Evolutionary conservation across 2,329 filamentous ascomycete species (phyloP).

Genomic region (Xylariaceae sp.): DNA sequence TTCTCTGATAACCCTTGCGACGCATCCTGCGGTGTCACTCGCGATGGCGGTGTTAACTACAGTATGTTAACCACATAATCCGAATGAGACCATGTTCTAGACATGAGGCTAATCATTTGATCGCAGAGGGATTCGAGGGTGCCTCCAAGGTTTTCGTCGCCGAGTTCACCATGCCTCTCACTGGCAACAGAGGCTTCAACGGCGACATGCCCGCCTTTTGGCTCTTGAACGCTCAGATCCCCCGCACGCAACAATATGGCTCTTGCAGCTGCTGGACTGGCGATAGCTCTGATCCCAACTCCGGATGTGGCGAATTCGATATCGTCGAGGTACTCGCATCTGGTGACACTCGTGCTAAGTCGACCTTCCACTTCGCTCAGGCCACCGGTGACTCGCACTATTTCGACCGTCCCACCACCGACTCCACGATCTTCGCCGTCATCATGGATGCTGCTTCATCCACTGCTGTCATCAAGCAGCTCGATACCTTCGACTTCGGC

Average conservation of each 20-base stretch:
- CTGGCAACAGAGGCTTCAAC: slow-evolving; percentile 49
- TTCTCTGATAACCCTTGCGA: slow-evolving; percentile 41
- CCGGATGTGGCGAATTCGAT: slow-evolving; percentile 71
- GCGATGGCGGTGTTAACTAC: slow-evolving; percentile 42
- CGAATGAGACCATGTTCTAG: background rate
- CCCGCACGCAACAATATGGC: slow-evolving; percentile 66
- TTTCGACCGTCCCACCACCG: slow-evolving; percentile 60
- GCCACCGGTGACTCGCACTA: slow-evolving; percentile 67
- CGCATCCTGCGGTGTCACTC: slow-evolving; percentile 41
- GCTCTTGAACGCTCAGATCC: slow-evolving; percentile 70
- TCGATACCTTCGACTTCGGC: slow-evolving; percentile 41
- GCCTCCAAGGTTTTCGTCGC: slow-evolving; percentile 69
- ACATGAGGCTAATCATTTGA: slow-evolving; percentile 7
- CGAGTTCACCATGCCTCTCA: slow-evolving; percentile 68
- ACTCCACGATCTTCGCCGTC: slow-evolving; percentile 60
- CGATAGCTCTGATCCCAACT: slow-evolving; percentile 26
- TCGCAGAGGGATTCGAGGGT: slow-evolving; percentile 64
- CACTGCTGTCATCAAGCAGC: slow-evolving; percentile 53
- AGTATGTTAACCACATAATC: slow-evolving; percentile 29
- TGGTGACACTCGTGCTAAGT: slow-evolving; percentile 64
- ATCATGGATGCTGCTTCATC: slow-evolving; percentile 52
- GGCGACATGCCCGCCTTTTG: slow-evolving; percentile 71
- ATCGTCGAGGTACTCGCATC: slow-evolving; percentile 66
- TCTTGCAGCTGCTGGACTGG: slow-evolving; percentile 68
- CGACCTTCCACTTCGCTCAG: slow-evolving; percentile 62